phyloP scores from a whole-genome alignment of 352 stramenopile genomes.

The Phytopythium kandeliae region DNA sequence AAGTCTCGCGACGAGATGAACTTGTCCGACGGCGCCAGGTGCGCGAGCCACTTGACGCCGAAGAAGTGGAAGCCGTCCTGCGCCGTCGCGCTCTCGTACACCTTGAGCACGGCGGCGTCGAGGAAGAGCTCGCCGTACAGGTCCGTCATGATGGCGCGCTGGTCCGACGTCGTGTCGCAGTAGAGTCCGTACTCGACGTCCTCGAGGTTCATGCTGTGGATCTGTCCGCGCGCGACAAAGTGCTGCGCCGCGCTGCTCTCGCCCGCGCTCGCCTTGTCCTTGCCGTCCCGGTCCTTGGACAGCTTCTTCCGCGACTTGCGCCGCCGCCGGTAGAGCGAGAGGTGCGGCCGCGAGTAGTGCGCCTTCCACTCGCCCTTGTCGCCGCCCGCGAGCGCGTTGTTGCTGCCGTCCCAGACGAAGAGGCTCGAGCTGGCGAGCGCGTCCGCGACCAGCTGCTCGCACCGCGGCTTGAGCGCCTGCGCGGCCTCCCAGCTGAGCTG shows the following conservation, averaged over 20 bases:
- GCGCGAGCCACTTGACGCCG: constrained; percentile 69
- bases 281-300: constrained; percentile 25
- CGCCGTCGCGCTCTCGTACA: constrained; percentile 46
- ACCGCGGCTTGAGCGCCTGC: constrained; percentile 38
- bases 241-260: constrained; percentile 9
- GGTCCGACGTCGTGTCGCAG: constrained; percentile 59
- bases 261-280: constrained; percentile 18
- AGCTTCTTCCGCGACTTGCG: constrained; percentile 9
- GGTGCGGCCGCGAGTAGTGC: constrained; percentile 41
- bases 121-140: constrained; percentile 59
- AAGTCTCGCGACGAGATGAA: constrained; percentile 56
- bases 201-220: constrained; percentile 48
- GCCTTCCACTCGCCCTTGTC: constrained; percentile 57
- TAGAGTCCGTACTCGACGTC: constrained; percentile 70
- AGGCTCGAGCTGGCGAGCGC: constrained; percentile 45
- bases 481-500: constrained; percentile 28
- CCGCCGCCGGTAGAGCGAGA: constrained; percentile 46
- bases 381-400: constrained; percentile 56
- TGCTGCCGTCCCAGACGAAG: constrained; percentile 55
- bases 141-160: constrained; percentile 51
- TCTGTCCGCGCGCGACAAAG: constrained; percentile 53
- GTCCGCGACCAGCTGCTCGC: constrained; percentile 36
- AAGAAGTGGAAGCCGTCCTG: constrained; percentile 68
- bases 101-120: constrained; percentile 61
- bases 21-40: constrained; percentile 29